A percentile compares a stretch with the other conserved stretches of the same genome.
Evolutionary conservation across 2,329 filamentous ascomycete genomes (phyloP).

Genomic region (Fusarium redolens): DNA sequence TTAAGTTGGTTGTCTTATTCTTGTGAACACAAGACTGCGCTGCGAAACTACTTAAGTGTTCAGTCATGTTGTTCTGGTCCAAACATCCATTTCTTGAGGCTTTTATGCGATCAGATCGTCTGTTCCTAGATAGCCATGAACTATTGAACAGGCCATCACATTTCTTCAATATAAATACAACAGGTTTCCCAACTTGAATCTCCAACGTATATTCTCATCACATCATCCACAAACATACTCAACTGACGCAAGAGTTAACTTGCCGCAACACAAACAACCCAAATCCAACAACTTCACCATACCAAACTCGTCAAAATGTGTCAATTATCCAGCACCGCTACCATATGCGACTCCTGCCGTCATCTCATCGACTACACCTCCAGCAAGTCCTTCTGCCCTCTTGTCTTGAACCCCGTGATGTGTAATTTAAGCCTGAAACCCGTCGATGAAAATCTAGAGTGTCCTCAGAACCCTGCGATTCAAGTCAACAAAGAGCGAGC

Average conservation of each 20-base stretch:
- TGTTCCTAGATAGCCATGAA: neutral
- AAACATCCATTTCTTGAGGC: neutral
- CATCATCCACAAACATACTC: neutral
- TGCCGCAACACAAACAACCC: neutral
- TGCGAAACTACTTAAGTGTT: neutral
- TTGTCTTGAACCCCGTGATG: neutral
- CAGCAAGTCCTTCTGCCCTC: neutral
- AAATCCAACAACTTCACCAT: neutral
- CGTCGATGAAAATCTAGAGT: neutral
- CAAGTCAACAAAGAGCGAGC: neutral
- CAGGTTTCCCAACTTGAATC: rapidly evolving
- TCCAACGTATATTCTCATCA: neutral
- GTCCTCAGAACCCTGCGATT: neutral
- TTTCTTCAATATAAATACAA: neutral
- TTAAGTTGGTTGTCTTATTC: neutral
- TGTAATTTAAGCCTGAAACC: neutral
- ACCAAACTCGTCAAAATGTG: conserved; percentile 14
- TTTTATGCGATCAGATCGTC: neutral
- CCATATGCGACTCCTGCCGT: conserved; percentile 10
- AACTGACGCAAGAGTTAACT: neutral
- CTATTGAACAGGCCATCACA: neutral
- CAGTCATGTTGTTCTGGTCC: neutral
- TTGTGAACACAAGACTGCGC: neutral
- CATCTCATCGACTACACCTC: conserved; percentile 3
- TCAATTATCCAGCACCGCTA: neutral